These are phyloP conservation scores for Pichia ethanolica DNA, from an alignment of 805 yeast genomes.

Conservation along the genomic window DNA sequence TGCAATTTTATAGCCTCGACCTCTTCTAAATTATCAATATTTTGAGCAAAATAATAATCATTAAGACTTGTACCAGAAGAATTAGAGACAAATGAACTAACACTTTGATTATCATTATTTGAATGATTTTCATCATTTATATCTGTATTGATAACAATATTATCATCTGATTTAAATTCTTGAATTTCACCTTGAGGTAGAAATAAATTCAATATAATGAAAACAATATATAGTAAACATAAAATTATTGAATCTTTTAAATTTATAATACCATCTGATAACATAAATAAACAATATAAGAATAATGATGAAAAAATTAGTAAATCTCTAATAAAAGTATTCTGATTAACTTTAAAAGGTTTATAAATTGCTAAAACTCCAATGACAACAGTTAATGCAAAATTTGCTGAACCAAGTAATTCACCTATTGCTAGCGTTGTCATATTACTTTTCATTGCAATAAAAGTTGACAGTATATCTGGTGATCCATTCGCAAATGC, in stretches of 20 bases:
- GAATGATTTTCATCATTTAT: not conserved
- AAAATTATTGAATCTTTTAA: slow-evolving; percentile 50
- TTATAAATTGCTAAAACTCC: slow-evolving; percentile 30
- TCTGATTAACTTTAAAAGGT: slow-evolving; percentile 43
- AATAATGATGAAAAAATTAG: slow-evolving; percentile 47
- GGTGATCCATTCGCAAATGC: slow-evolving; percentile 94
- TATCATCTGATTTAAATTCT: not conserved
- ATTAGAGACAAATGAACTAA: slow-evolving; percentile 1
- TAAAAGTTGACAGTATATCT: slow-evolving; percentile 76
- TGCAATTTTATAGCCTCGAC: slow-evolving; percentile 22
- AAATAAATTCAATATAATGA: slow-evolving; percentile 39
- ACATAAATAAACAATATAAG: slow-evolving; percentile 40
- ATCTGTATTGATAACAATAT: not conserved
- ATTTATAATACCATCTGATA: slow-evolving; percentile 48
- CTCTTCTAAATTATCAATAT: slow-evolving; percentile 24
- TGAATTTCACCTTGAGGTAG: slow-evolving; percentile 12
- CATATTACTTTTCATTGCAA: slow-evolving; percentile 61
- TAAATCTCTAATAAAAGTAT: slow-evolving; percentile 54
- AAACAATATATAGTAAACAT: slow-evolving; percentile 42
- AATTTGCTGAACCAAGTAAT: slow-evolving; percentile 46
- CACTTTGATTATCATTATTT: not conserved
- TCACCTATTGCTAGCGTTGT: slow-evolving; percentile 49
- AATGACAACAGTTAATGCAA: slow-evolving; percentile 43
- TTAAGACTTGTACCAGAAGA: slow-evolving; percentile 7
- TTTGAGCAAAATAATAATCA: slow-evolving; percentile 16